Evolutionary conservation across 2,329 filamentous ascomycete genomes (phyloP).

Genomic region (Exophiala lecanii-corni): DNA sequence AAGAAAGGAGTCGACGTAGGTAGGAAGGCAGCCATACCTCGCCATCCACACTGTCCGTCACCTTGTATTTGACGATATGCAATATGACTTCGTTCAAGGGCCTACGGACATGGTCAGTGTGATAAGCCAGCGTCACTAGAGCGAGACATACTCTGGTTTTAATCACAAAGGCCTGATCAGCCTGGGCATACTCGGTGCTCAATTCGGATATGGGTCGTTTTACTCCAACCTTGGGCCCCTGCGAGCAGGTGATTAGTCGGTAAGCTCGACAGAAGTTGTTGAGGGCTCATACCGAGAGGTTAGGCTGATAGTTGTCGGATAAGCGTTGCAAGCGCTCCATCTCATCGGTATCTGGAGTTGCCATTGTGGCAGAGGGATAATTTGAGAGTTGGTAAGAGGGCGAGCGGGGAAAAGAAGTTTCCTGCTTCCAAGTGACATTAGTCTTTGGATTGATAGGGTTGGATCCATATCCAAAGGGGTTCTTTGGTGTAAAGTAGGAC

Average conservation of each 20-base stretch:
- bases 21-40: constrained; percentile 62
- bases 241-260: constrained; percentile 15
- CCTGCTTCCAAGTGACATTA: constrained; percentile 18
- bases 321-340: constrained; percentile 59
- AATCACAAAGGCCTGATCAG: constrained; percentile 75
- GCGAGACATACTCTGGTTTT: constrained; percentile 73
- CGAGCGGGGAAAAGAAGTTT: constrained; percentile 24
- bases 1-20: constrained; percentile 11
- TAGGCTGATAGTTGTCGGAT: constrained; percentile 57
- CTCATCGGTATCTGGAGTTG: constrained; percentile 46
- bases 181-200: constrained; percentile 79
- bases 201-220: constrained; percentile 66
- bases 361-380: constrained; percentile 32
- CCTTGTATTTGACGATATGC: constrained; percentile 84
- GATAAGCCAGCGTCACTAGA: too few species aligned
- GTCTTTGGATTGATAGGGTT: constrained; percentile 26
- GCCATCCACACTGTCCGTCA: constrained; percentile 95
- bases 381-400: constrained; percentile 24
- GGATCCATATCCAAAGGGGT: too few species aligned
- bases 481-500: constrained; percentile 30
- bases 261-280: background rate
- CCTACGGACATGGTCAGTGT: constrained; percentile 47
- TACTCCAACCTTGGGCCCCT: constrained; percentile 85
- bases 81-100: constrained; percentile 76
- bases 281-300: constrained; percentile 46